Evolutionary conservation across 169 alveolate genomes (phyloP).

Genomic region (Plasmodium vivax): DNA sequence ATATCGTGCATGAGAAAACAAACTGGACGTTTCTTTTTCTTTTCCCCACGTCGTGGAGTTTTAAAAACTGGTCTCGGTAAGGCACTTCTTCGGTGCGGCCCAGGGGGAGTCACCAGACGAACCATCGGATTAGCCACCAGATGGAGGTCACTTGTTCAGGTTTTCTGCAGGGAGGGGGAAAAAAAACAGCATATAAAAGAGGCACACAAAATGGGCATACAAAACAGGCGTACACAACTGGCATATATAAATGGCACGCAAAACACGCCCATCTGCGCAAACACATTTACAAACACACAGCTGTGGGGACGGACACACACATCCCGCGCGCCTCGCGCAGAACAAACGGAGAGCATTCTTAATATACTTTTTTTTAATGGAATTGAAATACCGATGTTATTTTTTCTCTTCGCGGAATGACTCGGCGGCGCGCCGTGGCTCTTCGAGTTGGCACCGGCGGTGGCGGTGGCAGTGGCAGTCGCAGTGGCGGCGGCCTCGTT

Average conservation of each 20-base stretch:
- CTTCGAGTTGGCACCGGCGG: background rate
- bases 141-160: slow-evolving; percentile 9
- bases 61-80: background rate
- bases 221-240: background rate
- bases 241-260: background rate
- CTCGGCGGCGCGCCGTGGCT: background rate
- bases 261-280: background rate
- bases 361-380: slow-evolving; percentile 69
- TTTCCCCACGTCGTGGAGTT: background rate
- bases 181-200: background rate
- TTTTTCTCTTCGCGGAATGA: slow-evolving; percentile 41
- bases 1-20: background rate
- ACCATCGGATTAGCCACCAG: background rate
- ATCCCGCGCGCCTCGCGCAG: background rate
- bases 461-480: background rate
- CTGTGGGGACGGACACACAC: background rate
- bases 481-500: background rate
- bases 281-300: background rate
- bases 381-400: slow-evolving; percentile 43
- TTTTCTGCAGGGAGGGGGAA: background rate
- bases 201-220: background rate
- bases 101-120: background rate
- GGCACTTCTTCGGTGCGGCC: background rate
- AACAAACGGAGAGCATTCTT: background rate
- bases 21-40: background rate